Evolutionary conservation across 2,329 filamentous ascomycete species (phyloP).

Genomic region (Fusarium albidum): DNA sequence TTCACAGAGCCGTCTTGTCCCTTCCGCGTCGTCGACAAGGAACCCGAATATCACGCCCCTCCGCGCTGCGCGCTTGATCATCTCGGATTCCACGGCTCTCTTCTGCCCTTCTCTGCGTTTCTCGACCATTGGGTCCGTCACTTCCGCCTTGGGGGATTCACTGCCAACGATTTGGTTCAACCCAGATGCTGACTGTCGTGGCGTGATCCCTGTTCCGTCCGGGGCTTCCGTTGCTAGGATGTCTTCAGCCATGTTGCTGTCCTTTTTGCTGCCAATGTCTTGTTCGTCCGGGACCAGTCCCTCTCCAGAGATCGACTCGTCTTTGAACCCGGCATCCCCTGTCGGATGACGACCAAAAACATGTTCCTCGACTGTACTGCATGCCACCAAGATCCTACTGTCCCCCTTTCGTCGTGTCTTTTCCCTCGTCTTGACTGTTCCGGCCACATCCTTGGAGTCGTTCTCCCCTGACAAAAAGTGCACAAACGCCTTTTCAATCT

Average conservation of each 20-base stretch:
- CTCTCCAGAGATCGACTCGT: slow-evolving; percentile 1
- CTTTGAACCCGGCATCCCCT: background rate
- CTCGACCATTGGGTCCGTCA: slow-evolving; percentile 59
- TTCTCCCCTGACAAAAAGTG: slow-evolving; percentile 39
- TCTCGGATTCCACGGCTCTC: slow-evolving; percentile 57
- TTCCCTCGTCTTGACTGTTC: slow-evolving; percentile 50
- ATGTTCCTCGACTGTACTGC: slow-evolving; percentile 21
- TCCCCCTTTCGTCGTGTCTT: slow-evolving; percentile 48
- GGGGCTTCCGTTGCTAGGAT: slow-evolving; percentile 45
- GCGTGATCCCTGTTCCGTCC: slow-evolving; percentile 48
- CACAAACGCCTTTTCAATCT: slow-evolving; percentile 61
- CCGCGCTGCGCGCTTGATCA: slow-evolving; percentile 69
- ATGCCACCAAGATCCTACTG: slow-evolving; percentile 22
- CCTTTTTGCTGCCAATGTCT: background rate
- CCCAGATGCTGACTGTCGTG: slow-evolving; percentile 51
- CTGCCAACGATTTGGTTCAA: slow-evolving; percentile 65
- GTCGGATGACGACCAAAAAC: slow-evolving; percentile 19
- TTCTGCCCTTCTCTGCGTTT: slow-evolving; percentile 59
- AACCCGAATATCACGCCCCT: slow-evolving; percentile 66
- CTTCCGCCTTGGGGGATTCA: slow-evolving; percentile 60
- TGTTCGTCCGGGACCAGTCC: too few relatives aligned
- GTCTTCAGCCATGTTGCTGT: slow-evolving; percentile 51
- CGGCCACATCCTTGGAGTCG: slow-evolving; percentile 31
- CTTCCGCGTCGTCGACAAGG: slow-evolving; percentile 10
- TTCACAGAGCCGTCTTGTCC: slow-evolving; percentile 57